Percentiles rank a stretch among this genome's conserved stretches.
These are phyloP conservation scores for Plasmopara muralis DNA, from an alignment of 352 stramenopile genomes.

Conservation along the genomic window DNA sequence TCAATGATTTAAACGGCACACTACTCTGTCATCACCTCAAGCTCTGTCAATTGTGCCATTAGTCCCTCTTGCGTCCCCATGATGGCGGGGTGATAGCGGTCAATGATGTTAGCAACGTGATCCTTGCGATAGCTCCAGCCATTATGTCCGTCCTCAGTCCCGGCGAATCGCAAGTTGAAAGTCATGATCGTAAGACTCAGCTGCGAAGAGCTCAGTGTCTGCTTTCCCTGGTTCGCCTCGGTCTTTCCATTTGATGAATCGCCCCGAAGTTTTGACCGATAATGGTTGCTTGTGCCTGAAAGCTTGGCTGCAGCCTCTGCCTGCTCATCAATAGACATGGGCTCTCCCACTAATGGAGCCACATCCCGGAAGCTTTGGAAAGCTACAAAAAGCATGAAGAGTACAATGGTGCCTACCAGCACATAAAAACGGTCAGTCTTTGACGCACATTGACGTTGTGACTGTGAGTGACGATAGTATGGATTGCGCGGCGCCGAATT, in stretches of 20 bases:
- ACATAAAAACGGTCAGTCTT: slow-evolving; percentile 56
- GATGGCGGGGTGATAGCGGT: slow-evolving; percentile 61
- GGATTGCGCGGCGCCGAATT: slow-evolving; percentile 57
- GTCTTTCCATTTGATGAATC: slow-evolving; percentile 9
- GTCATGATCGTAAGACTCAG: slow-evolving; percentile 72
- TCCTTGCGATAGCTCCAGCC: slow-evolving; percentile 67
- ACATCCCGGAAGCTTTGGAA: slow-evolving; percentile 35
- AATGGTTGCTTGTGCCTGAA: slow-evolving; percentile 22
- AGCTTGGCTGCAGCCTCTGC: slow-evolving; percentile 18
- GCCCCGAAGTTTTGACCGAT: slow-evolving; percentile 36
- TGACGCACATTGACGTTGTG: slow-evolving; percentile 18
- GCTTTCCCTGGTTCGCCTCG: slow-evolving; percentile 7
- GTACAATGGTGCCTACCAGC: slow-evolving; percentile 54
- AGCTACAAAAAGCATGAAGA: slow-evolving; percentile 56
- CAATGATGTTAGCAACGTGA: slow-evolving; percentile 66
- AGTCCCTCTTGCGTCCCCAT: slow-evolving; percentile 75
- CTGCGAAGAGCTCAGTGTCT: slow-evolving; percentile 30
- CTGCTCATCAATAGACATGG: slow-evolving; percentile 29
- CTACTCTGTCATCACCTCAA: slow-evolving; percentile 24
- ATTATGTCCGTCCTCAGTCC: slow-evolving; percentile 54
- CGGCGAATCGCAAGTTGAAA: slow-evolving; percentile 72
- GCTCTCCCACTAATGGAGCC: background rate
- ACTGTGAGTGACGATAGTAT: slow-evolving; percentile 72
- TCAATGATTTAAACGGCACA: background rate
- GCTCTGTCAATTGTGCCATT: slow-evolving; percentile 55